phyloP scores from a whole-genome alignment of 768 basidiomycete species.

The Boletus reticulatus region DNA sequence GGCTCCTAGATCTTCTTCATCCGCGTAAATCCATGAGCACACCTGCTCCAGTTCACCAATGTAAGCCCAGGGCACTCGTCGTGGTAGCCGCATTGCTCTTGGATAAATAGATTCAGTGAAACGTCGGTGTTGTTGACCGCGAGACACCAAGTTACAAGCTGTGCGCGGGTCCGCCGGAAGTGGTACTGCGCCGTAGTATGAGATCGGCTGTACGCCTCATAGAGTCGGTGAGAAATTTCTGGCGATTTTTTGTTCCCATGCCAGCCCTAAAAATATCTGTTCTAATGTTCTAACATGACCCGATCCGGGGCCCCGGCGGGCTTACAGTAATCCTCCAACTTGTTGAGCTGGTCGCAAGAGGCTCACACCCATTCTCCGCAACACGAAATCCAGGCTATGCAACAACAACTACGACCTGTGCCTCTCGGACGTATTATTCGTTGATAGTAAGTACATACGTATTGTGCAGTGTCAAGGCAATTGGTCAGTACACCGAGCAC shows the following conservation, averaged over 20 bases:
- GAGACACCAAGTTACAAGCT: no score
- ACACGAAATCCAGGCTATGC: background rate
- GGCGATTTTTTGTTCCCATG: background rate
- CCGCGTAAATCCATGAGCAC: constrained; percentile 71
- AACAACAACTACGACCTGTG: background rate
- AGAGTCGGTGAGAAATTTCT: background rate
- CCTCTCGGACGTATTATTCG: background rate
- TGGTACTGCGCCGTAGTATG: background rate
- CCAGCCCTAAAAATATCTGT: background rate
- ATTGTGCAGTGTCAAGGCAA: background rate
- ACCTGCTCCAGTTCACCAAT: constrained; percentile 70
- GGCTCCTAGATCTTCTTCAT: constrained; percentile 56
- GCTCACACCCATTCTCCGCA: background rate
- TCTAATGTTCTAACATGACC: no score
- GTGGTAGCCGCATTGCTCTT: constrained; percentile 63
- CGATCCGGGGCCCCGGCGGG: no score
- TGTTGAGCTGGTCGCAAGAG: background rate
- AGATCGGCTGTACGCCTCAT: background rate
- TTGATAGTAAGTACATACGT: background rate
- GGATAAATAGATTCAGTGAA: background rate
- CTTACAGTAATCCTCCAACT: no score
- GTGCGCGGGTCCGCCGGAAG: no score
- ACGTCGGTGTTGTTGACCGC: no score
- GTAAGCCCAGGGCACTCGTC: constrained; percentile 77
- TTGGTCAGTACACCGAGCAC: background rate